These are phyloP conservation scores for Mortierella antarctica DNA, from an alignment of 192 early-diverging fungal genomes.

Conservation along the genomic window DNA sequence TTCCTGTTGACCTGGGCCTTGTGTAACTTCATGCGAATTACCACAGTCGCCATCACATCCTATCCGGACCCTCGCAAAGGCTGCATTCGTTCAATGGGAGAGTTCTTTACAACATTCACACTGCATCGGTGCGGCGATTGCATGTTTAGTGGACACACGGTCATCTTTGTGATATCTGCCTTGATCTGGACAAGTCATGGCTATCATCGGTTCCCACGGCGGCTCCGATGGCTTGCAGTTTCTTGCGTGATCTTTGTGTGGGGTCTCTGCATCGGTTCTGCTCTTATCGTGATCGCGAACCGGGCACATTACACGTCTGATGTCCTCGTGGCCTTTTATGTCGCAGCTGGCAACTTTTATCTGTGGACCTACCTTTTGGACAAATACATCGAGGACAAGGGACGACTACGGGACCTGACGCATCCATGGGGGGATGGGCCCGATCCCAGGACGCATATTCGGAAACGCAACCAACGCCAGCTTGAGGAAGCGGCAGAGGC, in stretches of 20 bases:
- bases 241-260: conserved; percentile 56
- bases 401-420: conserved; percentile 28
- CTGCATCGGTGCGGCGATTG: conserved; percentile 73
- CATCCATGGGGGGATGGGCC: conserved; percentile 45
- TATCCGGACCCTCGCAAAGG: conserved; percentile 70
- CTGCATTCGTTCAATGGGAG: conserved; percentile 64
- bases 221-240: conserved; percentile 51
- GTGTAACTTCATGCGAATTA: conserved; percentile 67
- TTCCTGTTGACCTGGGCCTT: conserved; percentile 62
- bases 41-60: conserved; percentile 74
- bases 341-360: conserved; percentile 67
- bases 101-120: conserved; percentile 68
- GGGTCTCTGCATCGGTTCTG: conserved; percentile 63
- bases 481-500: conserved; percentile 5
- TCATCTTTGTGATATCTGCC: conserved; percentile 70
- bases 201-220: conserved; percentile 37
- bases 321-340: conserved; percentile 71
- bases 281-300: conserved; percentile 70
- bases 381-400: conserved; percentile 36
- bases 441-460: conserved; percentile 20
- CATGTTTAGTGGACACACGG: conserved; percentile 74
- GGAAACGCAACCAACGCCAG: neutral
- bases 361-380: conserved; percentile 46
- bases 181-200: conserved; percentile 70
- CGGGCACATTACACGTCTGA: conserved; percentile 73